Evolutionary conservation across 2,329 filamentous ascomycete species (phyloP).

Genomic region (Coniosporium uncinatum): DNA sequence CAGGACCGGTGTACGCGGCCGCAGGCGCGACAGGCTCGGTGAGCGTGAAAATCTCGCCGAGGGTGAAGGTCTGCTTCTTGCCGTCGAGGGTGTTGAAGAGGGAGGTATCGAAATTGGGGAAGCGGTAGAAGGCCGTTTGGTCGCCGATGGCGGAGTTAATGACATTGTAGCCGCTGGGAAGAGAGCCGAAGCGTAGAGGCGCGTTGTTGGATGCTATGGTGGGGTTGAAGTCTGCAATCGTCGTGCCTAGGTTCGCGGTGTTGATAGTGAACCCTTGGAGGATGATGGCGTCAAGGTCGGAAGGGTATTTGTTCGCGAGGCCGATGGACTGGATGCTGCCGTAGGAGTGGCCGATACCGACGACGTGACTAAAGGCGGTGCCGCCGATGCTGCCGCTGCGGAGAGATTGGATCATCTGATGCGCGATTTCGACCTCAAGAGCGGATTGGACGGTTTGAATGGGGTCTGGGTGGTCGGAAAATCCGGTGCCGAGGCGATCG

Average conservation of each 20-base stretch:
- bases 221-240: too few relatives aligned
- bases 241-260: conserved; percentile 16
- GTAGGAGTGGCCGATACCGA: conserved; percentile 32
- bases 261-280: conserved; percentile 26
- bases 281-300: conserved; percentile 25
- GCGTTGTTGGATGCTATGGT: too few relatives aligned
- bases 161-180: conserved; percentile 19
- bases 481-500: conserved; percentile 32
- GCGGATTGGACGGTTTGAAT: conserved; percentile 27
- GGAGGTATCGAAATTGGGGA: conserved; percentile 18
- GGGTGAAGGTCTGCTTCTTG: conserved; percentile 17
- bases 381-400: conserved; percentile 17
- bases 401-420: conserved; percentile 22
- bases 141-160: conserved; percentile 11
- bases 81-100: conserved; percentile 17
- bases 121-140: conserved; percentile 22
- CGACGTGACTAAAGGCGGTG: conserved; percentile 22
- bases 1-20: conserved; percentile 1
- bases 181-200: conserved; percentile 18
- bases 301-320: conserved; percentile 22
- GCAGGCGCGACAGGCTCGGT: conserved; percentile 8
- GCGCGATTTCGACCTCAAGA: conserved; percentile 27
- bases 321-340: conserved; percentile 25
- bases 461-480: conserved; percentile 29
- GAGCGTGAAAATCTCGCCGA: conserved; percentile 20